These are phyloP conservation scores for Ogataea sp. DNA, from an alignment of 805 yeast genomes.

Conservation along the genomic window DNA sequence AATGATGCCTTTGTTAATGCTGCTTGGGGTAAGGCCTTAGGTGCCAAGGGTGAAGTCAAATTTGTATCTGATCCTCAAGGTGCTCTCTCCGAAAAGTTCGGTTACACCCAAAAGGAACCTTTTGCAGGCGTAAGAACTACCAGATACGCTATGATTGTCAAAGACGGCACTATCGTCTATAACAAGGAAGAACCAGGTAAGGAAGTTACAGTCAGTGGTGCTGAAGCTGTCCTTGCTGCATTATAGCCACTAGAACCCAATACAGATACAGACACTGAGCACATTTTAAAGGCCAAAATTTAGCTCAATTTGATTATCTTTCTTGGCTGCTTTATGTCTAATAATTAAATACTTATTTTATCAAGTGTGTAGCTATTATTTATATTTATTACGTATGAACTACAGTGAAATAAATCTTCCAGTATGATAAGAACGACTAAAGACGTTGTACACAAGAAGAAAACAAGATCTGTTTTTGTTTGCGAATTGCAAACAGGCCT, in stretches of 20 bases:
- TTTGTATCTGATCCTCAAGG: slow-evolving; percentile 66
- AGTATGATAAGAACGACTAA: no score
- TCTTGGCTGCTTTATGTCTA: no score
- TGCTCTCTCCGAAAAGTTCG: slow-evolving; percentile 49
- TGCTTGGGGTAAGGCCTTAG: slow-evolving; percentile 43
- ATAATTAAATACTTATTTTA: no score
- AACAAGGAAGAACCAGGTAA: slow-evolving; percentile 33
- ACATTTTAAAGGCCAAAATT: not conserved
- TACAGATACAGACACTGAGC: no score
- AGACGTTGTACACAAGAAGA: no score
- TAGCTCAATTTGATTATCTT: no score
- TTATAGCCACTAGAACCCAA: not conserved
- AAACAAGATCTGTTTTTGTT: no score
- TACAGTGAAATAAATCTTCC: no score
- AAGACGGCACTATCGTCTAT: slow-evolving; percentile 26
- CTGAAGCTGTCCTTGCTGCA: slow-evolving; percentile 30
- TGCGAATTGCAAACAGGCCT: no score
- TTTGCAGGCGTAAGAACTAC: slow-evolving; percentile 43
- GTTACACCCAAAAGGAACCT: slow-evolving; percentile 46
- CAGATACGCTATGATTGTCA: slow-evolving; percentile 68
- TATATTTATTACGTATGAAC: no score
- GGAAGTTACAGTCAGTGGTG: slow-evolving; percentile 37
- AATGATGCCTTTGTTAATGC: slow-evolving; percentile 34
- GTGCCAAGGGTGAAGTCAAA: slow-evolving; percentile 32
- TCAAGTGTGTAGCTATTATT: no score